These are phyloP conservation scores for Solanum aculeatissimum DNA, from an alignment of 305 asterid genomes.

Conservation along the genomic window DNA sequence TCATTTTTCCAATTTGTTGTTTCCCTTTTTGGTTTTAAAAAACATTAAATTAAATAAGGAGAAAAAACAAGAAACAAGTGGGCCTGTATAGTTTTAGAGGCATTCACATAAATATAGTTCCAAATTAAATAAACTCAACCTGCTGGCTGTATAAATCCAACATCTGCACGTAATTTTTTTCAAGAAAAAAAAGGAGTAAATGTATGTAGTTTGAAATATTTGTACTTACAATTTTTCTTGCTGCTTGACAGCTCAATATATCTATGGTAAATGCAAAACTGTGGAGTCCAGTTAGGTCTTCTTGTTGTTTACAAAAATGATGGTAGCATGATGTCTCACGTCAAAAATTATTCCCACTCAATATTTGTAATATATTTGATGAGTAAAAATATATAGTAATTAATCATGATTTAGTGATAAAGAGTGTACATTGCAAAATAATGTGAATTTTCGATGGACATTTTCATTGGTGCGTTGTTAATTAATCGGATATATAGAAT, in stretches of 20 bases:
- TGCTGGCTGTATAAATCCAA: neutral
- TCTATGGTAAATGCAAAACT: neutral
- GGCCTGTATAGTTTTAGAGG: slow-evolving; percentile 4
- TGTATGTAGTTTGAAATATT: neutral
- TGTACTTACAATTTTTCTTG: neutral
- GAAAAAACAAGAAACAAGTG: neutral
- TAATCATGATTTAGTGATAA: no score
- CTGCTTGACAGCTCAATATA: neutral
- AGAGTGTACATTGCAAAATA: no score
- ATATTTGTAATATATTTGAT: no score
- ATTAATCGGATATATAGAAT: no score
- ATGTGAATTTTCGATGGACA: no score
- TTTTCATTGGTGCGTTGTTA: no score
- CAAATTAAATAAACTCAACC: neutral
- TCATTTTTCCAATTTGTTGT: neutral
- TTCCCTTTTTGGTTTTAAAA: neutral
- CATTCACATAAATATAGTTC: slow-evolving; percentile 5
- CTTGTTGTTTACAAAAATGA: neutral
- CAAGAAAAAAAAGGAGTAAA: neutral
- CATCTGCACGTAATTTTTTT: neutral
- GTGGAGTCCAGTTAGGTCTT: neutral
- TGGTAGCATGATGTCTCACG: neutral
- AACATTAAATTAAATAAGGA: neutral
- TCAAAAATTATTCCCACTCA: neutral
- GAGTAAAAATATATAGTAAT: no score